Base-by-base conservation (phyloP, 2,329 filamentous ascomycete species). In the Microsporum canis region DNA sequence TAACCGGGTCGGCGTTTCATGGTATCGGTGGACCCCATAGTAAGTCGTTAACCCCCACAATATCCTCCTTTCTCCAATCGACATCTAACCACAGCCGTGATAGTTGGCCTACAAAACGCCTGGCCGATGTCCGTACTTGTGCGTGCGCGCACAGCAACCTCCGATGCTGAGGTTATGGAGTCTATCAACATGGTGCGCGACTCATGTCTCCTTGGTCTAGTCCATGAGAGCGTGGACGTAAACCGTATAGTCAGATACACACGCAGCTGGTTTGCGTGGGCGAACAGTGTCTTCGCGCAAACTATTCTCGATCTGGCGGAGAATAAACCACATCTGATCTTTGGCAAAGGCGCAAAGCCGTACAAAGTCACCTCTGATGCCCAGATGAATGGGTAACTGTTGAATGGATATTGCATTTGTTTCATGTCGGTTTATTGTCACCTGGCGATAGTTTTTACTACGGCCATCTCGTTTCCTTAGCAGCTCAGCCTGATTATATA, bases 61-160 rank as follows among this genome's bases (percentile, higher is more conserved):
- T 43, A 7, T 49, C 14, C 14, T n/a, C 14, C 6, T 43, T 43
- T 43, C 39, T 6, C n/a, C 5, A 34, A 6, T 53, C 51, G 61
- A 38, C 57, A 45, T 29, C 59, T 57, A 33, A 14, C 60, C 43
- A 58, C 57, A 23, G 23, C 27, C 7, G 0, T 17, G 36, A 85
- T 69, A 88, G 74, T 96, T 66, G 94, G 94, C 0, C 77, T 95
- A n/a, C 78, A 83, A 68, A 89, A 96, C 66, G 94, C 92, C 5
- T 99, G 94, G 94, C 94, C 94, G 0, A 97, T 99, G 91, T 94
- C 89, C 71, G 77, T 96, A 64, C 80, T 99, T 6, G 83, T 96
- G 23, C 91, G 96, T 74, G 90, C 89, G 2, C 90, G 94, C 81
- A 99, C 94, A 0, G 88, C 86, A 4, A 82, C 92, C 58, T 80